These are phyloP conservation scores for Nothomitra cinnamomea DNA, from an alignment of 2,329 filamentous ascomycete species.

Conservation along the genomic window DNA sequence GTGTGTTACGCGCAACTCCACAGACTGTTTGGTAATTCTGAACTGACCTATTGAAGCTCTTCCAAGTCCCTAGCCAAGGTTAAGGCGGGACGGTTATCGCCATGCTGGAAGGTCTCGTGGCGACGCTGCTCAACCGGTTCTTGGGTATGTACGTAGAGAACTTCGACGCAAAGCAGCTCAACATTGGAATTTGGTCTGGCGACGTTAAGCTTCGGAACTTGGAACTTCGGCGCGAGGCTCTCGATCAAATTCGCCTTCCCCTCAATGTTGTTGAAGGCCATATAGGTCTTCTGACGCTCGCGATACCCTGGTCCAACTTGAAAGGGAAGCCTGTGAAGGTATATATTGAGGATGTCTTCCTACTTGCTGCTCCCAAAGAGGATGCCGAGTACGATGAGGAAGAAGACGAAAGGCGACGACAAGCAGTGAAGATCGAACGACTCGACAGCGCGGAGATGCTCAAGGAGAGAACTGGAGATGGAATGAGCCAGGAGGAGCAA, in stretches of 20 bases:
- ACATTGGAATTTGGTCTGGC: constrained; percentile 97
- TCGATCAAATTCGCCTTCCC: constrained; percentile 91
- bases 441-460: constrained; percentile 89
- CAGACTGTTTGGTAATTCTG: not conserved
- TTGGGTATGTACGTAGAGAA: constrained; percentile 99
- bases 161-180: constrained; percentile 93
- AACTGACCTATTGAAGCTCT: not conserved
- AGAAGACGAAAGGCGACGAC: constrained; percentile 72
- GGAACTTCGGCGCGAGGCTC: constrained; percentile 80
- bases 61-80: constrained; percentile 45
- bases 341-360: constrained; percentile 90
- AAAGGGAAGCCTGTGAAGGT: constrained; percentile 87
- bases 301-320: constrained; percentile 95
- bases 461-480: constrained; percentile 82
- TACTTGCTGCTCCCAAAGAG: constrained; percentile 88
- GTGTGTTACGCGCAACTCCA: not conserved
- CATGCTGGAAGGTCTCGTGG: constrained; percentile 96
- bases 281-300: constrained; percentile 75
- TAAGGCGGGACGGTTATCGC: constrained; percentile 36
- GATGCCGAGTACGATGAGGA: constrained; percentile 86
- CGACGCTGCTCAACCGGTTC: constrained; percentile 95
- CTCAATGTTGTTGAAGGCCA: constrained; percentile 95
- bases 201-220: constrained; percentile 92
- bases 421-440: constrained; percentile 97
- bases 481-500: constrained; percentile 86